Conservation (phyloP, 2,329 filamentous ascomycete species). For the Juglanconis oblonga region DNA sequence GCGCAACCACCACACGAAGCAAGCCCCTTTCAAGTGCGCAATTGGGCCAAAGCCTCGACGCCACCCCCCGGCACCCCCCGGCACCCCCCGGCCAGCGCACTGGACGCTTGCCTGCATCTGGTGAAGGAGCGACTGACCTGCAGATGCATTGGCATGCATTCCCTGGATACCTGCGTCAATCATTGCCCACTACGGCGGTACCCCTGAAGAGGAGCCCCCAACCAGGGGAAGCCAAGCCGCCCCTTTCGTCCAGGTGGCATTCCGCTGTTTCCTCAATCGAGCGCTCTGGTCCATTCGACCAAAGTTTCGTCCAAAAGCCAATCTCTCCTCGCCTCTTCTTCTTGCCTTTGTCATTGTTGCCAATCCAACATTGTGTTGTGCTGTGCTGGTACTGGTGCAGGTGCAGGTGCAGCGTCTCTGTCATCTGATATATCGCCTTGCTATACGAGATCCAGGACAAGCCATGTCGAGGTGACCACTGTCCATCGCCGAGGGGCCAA, state of each 20-base stretch:
- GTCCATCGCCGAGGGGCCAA: constrained; percentile 11
- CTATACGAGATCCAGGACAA: neutral
- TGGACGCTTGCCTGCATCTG: neutral
- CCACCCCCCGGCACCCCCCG: too few species aligned
- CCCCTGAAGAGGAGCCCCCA: constrained; percentile 12
- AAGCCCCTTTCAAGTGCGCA: neutral
- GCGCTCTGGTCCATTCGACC: constrained; percentile 11
- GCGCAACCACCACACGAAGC: neutral
- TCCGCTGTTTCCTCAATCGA: constrained; percentile 14
- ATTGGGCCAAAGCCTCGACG: neutral
- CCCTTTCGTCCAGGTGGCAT: constrained; percentile 1
- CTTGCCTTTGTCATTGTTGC: constrained; percentile 13
- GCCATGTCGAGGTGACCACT: constrained; percentile 17
- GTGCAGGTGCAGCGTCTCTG: neutral
- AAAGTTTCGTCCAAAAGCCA: constrained; percentile 1
- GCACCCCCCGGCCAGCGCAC: too few species aligned
- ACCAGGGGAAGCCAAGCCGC: constrained; percentile 1
- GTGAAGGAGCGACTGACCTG: neutral
- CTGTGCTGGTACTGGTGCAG: neutral
- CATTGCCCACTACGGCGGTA: constrained; percentile 1
- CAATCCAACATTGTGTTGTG: neutral
- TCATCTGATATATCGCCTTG: constrained; percentile 7
- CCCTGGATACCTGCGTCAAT: constrained; percentile 7
- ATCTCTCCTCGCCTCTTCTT: constrained; percentile 2
- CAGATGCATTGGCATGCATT: neutral